Conservation (phyloP, 192 early-diverging fungal species). For the Jimgerdemannia flammicorona region DNA sequence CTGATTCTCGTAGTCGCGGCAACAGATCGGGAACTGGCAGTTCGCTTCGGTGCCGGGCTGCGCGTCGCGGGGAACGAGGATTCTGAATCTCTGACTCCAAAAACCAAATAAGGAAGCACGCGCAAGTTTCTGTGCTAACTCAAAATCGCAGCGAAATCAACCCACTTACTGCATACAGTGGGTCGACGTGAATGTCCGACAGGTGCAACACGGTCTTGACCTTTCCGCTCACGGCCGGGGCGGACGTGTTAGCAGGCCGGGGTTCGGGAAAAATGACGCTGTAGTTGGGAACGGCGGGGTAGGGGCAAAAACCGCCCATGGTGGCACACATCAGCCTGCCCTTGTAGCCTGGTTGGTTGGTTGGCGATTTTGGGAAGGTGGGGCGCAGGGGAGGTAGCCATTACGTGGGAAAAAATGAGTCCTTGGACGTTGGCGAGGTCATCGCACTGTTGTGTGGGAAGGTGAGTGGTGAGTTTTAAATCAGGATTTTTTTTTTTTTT, state of each 20-base stretch:
- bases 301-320: slow-evolving; percentile 36
- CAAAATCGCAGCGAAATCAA: not conserved
- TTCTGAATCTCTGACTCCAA: no score
- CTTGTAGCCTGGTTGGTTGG: not conserved
- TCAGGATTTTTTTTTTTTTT: not conserved
- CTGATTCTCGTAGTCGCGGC: slow-evolving; percentile 15
- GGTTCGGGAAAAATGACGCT: slow-evolving; percentile 40
- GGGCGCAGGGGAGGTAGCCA: no score
- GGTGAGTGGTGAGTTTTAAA: not conserved
- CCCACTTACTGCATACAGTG: slow-evolving; percentile 27
- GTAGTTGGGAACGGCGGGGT: slow-evolving; percentile 26
- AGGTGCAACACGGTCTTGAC: slow-evolving; percentile 41
- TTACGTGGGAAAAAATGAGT: not conserved
- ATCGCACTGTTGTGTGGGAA: not conserved
- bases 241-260: slow-evolving; percentile 28
- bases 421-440: not conserved
- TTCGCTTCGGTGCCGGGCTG: slow-evolving; percentile 39
- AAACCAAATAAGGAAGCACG: not conserved
- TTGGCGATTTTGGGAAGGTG: not conserved
- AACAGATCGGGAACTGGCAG: slow-evolving; percentile 49
- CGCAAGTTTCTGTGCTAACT: not conserved
- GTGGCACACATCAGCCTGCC: slow-evolving; percentile 28
- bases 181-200: slow-evolving; percentile 51
- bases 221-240: slow-evolving; percentile 18
- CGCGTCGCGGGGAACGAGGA: not conserved